phyloP scores from a whole-genome alignment of 345 rosid genomes.

The Brassica cretica region DNA sequence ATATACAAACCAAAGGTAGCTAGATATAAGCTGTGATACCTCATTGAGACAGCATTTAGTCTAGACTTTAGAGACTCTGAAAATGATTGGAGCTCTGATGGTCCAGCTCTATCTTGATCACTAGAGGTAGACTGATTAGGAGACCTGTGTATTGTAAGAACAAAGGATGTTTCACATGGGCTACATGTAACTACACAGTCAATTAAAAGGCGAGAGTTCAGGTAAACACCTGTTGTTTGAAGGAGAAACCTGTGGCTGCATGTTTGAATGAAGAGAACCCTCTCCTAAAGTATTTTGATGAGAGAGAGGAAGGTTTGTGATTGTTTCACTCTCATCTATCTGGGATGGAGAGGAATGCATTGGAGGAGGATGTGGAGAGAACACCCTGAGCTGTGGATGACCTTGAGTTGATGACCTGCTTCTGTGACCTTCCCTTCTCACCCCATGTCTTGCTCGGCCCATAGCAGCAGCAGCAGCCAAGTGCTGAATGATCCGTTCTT shows the following conservation, averaged over 20 bases:
- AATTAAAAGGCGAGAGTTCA: background rate
- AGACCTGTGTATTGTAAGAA: conserved; percentile 40
- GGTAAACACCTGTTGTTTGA: background rate
- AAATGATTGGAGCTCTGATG: conserved; percentile 83
- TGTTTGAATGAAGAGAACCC: background rate
- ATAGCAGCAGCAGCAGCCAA: conserved; percentile 95
- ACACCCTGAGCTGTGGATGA: conserved; percentile 75
- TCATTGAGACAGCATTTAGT: conserved; percentile 68
- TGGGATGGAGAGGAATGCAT: conserved; percentile 61
- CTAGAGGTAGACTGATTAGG: conserved; percentile 55
- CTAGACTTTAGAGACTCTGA: conserved; percentile 83
- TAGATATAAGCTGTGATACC: conserved; percentile 42
- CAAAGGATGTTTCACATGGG: conserved; percentile 15
- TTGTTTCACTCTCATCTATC: conserved; percentile 55
- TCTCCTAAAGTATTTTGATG: background rate
- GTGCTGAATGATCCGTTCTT: conserved; percentile 95
- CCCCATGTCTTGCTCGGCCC: conserved; percentile 80
- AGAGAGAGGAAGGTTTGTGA: conserved; percentile 50
- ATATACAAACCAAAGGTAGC: conserved; percentile 1
- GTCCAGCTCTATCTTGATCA: conserved; percentile 81
- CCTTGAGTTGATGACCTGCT: conserved; percentile 70
- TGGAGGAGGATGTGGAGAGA: conserved; percentile 58
- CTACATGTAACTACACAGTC: background rate
- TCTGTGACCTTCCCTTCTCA: conserved; percentile 83
- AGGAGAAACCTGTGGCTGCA: background rate